A percentile compares a stretch with the other conserved stretches of the same genome.
Evolutionary conservation across 441 rosid genomes (phyloP).

Genomic region (Populus tomentosa): DNA sequence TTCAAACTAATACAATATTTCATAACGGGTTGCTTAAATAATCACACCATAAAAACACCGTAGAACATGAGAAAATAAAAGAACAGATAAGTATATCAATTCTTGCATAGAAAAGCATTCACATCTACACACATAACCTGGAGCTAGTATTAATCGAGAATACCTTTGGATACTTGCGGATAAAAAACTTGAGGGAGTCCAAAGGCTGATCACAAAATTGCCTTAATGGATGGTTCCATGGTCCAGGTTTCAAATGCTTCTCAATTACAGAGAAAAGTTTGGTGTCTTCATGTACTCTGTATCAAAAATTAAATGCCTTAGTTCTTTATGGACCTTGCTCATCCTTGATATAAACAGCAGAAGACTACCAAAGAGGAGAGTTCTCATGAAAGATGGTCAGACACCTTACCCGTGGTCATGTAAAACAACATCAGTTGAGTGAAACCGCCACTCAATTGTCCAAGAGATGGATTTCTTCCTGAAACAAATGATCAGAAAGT

Average conservation of each 20-base stretch:
- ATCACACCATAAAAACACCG: neutral
- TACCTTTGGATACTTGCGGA: constrained; percentile 63
- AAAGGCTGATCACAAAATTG: constrained; percentile 55
- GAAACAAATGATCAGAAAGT: constrained; percentile 17
- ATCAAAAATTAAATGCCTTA: neutral
- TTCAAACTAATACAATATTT: neutral
- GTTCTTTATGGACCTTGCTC: neutral
- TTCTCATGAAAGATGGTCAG: neutral
- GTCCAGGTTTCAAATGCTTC: constrained; percentile 75
- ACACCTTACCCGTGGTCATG: constrained; percentile 58
- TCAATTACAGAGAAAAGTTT: constrained; percentile 44
- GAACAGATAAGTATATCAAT: neutral
- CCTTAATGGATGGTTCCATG: constrained; percentile 62
- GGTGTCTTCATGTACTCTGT: constrained; percentile 65
- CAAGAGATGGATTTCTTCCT: constrained; percentile 66
- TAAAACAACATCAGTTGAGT: constrained; percentile 54
- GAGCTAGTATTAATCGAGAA: neutral
- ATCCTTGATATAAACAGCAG: neutral
- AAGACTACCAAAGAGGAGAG: neutral
- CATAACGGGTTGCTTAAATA: neutral
- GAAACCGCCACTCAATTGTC: constrained; percentile 94
- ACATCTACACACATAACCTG: neutral
- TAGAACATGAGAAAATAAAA: neutral
- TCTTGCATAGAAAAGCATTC: neutral
- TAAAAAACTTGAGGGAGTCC: constrained; percentile 54